Conservation (phyloP, 2,329 filamentous ascomycete species). For the Alternaria gansuensis region DNA sequence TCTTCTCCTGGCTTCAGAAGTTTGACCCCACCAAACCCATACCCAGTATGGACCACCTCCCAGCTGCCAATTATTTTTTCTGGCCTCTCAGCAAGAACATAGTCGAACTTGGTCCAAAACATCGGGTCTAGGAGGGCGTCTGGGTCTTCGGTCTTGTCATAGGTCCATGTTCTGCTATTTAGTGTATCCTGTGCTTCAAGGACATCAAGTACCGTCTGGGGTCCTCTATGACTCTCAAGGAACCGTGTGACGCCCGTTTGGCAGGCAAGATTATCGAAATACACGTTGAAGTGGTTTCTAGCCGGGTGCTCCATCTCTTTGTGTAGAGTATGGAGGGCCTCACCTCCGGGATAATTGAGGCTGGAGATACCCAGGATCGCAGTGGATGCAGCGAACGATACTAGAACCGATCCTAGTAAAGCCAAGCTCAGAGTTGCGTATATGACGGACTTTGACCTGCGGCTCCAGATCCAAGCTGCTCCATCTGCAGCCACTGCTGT, state of each 20-base stretch:
- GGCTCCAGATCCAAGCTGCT: slow-evolving; percentile 69
- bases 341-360: slow-evolving; percentile 92
- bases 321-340: slow-evolving; percentile 68
- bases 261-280: slow-evolving; percentile 69
- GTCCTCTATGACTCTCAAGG: slow-evolving; percentile 52
- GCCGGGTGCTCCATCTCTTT: slow-evolving; percentile 26
- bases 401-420: slow-evolving; percentile 68
- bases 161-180: slow-evolving; percentile 57
- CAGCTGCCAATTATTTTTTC: slow-evolving; percentile 61
- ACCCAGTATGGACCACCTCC: slow-evolving; percentile 61
- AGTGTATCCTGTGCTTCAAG: slow-evolving; percentile 33
- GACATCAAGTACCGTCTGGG: slow-evolving; percentile 41
- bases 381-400: slow-evolving; percentile 68
- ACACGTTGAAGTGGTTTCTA: slow-evolving; percentile 51
- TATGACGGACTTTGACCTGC: slow-evolving; percentile 67
- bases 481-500: slow-evolving; percentile 79
- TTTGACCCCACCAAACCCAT: slow-evolving; percentile 61
- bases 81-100: slow-evolving; percentile 64
- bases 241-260: slow-evolving; percentile 71
- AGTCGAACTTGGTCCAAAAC: slow-evolving; percentile 69
- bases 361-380: slow-evolving; percentile 80
- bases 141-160: slow-evolving; percentile 68
- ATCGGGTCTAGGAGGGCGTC: slow-evolving; percentile 56
- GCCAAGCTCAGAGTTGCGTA: slow-evolving; percentile 65
- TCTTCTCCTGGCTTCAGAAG: slow-evolving; percentile 57